phyloP scores from a whole-genome alignment of 2,329 filamentous ascomycete species.

The Xylariaceae sp. region DNA sequence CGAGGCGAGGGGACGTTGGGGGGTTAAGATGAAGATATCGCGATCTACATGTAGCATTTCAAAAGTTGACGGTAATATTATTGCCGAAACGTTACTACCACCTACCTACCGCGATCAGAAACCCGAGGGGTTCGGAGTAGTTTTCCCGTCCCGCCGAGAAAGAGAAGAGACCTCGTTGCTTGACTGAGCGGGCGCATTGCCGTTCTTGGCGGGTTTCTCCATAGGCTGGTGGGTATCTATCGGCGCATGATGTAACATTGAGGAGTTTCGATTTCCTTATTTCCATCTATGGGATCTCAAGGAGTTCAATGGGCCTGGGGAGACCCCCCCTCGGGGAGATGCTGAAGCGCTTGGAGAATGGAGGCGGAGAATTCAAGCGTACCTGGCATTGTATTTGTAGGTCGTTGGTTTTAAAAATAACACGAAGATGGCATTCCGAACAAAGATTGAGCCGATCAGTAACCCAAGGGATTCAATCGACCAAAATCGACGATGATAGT shows the following conservation, averaged over 20 bases:
- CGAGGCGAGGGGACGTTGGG: too few species aligned
- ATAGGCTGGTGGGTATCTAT: not conserved
- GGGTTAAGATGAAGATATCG: too few species aligned
- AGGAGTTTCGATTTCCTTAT: constrained; percentile 3
- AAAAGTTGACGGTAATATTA: not conserved
- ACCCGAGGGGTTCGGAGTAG: not conserved
- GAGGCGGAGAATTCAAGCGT: constrained; percentile 1
- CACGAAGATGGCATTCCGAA: not conserved
- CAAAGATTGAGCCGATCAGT: not conserved
- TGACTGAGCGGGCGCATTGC: not conserved
- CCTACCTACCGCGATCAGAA: not conserved
- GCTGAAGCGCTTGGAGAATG: constrained; percentile 5
- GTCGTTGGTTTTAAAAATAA: constrained; percentile 6
- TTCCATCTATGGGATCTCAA: constrained; percentile 19
- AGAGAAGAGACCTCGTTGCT: too few species aligned
- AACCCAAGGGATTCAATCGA: not conserved
- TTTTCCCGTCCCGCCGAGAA: not conserved
- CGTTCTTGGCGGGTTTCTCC: not conserved
- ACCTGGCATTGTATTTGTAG: not conserved
- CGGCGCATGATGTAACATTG: constrained; percentile 10
- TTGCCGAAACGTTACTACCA: not conserved
- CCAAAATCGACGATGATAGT: constrained; percentile 13
- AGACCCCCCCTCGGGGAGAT: constrained; percentile 9
- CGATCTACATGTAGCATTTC: too few species aligned
- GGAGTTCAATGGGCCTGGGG: not conserved